A percentile compares a stretch with the other conserved stretches of the same genome.
phyloP scores from a whole-genome alignment of 768 basidiomycete species.

The Lactarius psammicola region DNA sequence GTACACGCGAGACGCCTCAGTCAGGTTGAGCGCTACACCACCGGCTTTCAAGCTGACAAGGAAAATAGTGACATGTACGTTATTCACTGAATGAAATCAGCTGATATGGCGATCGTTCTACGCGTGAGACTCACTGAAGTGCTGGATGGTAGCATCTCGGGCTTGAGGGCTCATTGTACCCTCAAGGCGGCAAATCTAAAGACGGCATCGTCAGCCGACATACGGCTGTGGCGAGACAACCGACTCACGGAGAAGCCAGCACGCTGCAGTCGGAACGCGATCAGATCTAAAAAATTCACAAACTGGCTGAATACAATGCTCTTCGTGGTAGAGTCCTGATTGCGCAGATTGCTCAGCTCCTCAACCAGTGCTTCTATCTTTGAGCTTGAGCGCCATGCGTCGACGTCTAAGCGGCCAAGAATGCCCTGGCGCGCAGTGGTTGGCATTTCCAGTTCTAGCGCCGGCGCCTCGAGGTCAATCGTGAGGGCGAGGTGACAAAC shows the following conservation, averaged over 20 bases:
- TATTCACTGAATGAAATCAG: slow-evolving; percentile 61
- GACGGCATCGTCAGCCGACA: slow-evolving; percentile 16
- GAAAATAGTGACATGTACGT: slow-evolving; percentile 94
- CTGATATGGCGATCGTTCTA: slow-evolving; percentile 1
- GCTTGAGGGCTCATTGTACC: slow-evolving; percentile 98
- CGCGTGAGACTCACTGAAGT: slow-evolving; percentile 68
- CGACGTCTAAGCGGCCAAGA: slow-evolving; percentile 82
- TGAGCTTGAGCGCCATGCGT: slow-evolving; percentile 91
- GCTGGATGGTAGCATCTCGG: slow-evolving; percentile 88
- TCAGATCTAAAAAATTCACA: slow-evolving; percentile 89
- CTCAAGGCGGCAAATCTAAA: slow-evolving; percentile 86
- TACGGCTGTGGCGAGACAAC: neutral
- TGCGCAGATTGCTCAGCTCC: slow-evolving; percentile 81
- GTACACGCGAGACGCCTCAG: slow-evolving; percentile 90
- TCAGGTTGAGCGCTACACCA: slow-evolving; percentile 87
- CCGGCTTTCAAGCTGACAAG: slow-evolving; percentile 95
- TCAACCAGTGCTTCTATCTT: slow-evolving; percentile 97
- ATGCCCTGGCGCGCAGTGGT: slow-evolving; percentile 77
- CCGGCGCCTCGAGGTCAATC: slow-evolving; percentile 94
- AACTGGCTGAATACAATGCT: slow-evolving; percentile 97
- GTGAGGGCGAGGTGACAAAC: slow-evolving; percentile 91
- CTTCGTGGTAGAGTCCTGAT: slow-evolving; percentile 88
- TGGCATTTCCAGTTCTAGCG: slow-evolving; percentile 76
- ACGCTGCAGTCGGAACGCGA: slow-evolving; percentile 87
- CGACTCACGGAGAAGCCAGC: slow-evolving; percentile 81